Base-by-base conservation (phyloP, 331 rosid genomes). In the Spiraea crenata region DNA sequence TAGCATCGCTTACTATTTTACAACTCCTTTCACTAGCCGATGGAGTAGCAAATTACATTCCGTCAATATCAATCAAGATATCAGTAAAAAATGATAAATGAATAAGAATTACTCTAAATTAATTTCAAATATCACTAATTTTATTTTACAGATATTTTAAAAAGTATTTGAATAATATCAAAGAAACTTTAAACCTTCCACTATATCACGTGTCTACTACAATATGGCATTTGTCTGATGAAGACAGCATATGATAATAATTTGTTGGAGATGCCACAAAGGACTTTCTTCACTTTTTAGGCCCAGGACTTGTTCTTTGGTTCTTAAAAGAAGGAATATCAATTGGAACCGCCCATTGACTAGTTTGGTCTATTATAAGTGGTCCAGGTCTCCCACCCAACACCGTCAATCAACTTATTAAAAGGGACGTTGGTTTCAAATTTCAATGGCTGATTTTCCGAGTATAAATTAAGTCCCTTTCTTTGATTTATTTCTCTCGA, bases 301-400 rank as follows among this genome's bases (percentile, higher is more conserved):
- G 31, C 31, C 31, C 31, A 25, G 2, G 31, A 25, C 31, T 25
- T 25, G 31, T 25, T 25, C 31, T 25, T 61, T 61, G 65, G 14
- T 15, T 49, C 54, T 49, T 49, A 49, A 15, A 2, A 13, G 45
- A 5, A 13, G 15, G 65, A 39, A 38, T 61, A 61, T 9, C n/a
- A 59, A 59, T 4, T 34, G 7, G 65, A 61, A 39, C 65, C 65
- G 65, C 34, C 47, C 65, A 39, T 39, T 31, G 65, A n/a, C 38
- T 60, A 7, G 11, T 0, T 51, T 60, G 45, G 63, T 34, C 41
- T 57, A 6, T 1, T 17, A 38, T 16, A 38, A 39, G 13, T 37
- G 64, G 64, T 58, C 64, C 64, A 37, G 31, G 31, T 25, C 31
- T 25, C 31, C 31, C 31, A 25, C 31, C 31, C 31, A 25, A 25